Percentiles rank a stretch among this genome's conserved stretches.
These are phyloP conservation scores for Tuctoria greenei DNA, from an alignment of 176 grass and related monocot genomes.

Conservation along the genomic window DNA sequence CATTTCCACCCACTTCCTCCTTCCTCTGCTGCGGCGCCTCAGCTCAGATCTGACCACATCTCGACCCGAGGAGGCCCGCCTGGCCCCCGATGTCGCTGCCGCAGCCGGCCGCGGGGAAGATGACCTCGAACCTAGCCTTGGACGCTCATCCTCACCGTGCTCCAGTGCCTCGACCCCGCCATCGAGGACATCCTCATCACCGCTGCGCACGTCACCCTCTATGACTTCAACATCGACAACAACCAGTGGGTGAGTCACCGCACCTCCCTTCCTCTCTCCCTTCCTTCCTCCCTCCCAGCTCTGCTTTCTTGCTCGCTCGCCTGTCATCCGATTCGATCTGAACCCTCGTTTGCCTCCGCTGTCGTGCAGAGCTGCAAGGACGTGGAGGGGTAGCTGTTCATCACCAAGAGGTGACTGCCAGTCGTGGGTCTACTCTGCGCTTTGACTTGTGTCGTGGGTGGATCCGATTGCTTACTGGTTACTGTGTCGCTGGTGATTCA, in stretches of 20 bases:
- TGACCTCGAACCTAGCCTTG: conserved; percentile 71
- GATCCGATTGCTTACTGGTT: conserved; percentile 22
- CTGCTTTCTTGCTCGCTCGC: too few species aligned
- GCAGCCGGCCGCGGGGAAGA: conserved; percentile 61
- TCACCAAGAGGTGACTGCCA: conserved; percentile 87
- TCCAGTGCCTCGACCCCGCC: conserved; percentile 83
- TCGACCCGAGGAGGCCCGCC: conserved; percentile 14
- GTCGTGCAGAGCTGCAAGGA: conserved; percentile 76
- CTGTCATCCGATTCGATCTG: too few species aligned
- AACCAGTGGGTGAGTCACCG: conserved; percentile 67
- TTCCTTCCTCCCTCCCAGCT: too few species aligned
- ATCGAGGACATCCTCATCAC: conserved; percentile 96
- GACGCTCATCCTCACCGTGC: conserved; percentile 93
- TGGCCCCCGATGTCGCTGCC: conserved; percentile 38
- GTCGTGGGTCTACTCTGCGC: too few species aligned
- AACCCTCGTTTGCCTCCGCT: background rate
- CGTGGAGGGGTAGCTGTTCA: conserved; percentile 87
- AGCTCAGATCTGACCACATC: conserved; percentile 25
- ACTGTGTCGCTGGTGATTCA: conserved; percentile 25
- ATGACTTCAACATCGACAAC: conserved; percentile 93
- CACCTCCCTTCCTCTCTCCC: background rate
- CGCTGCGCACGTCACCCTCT: conserved; percentile 82
- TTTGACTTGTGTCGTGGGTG: too few species aligned
- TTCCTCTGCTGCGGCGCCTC: background rate
- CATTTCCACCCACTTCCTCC: too few species aligned